These are phyloP conservation scores for Phellinidium pouzarii DNA, from an alignment of 1,284 basidiomycete species.

Conservation along the genomic window DNA sequence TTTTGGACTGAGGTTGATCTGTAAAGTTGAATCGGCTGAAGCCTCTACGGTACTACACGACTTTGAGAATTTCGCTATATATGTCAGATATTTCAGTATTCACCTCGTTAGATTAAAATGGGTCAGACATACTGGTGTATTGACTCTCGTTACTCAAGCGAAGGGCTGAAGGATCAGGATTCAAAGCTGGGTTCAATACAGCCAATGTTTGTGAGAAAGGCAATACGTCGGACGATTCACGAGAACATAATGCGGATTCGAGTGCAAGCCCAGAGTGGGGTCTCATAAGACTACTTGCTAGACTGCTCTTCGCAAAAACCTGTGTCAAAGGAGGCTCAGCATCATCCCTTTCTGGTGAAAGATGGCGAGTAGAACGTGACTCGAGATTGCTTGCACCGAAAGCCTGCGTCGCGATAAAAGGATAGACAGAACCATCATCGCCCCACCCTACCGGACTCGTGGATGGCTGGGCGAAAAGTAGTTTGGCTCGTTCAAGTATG, in stretches of 20 bases:
- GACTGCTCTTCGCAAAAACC: slow-evolving; percentile 34
- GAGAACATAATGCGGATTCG: background rate
- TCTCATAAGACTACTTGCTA: slow-evolving; percentile 18
- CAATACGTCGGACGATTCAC: background rate
- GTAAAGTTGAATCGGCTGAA: no score
- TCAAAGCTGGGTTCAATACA: background rate
- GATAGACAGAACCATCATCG: background rate
- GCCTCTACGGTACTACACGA: no score
- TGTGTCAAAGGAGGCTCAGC: slow-evolving; percentile 32
- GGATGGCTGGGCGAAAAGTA: background rate
- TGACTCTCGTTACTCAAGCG: slow-evolving; percentile 4
- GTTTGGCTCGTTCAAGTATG: slow-evolving; percentile 47
- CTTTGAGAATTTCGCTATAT: no score
- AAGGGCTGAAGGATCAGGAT: background rate
- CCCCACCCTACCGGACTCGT: background rate
- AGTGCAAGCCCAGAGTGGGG: background rate
- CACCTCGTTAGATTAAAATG: background rate
- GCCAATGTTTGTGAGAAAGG: background rate
- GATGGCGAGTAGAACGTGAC: slow-evolving; percentile 3
- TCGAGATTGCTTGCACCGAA: slow-evolving; percentile 26
- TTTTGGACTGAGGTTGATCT: background rate
- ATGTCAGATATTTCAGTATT: background rate
- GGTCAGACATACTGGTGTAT: background rate
- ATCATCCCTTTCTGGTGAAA: background rate
- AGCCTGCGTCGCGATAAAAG: slow-evolving; percentile 27